phyloP scores from a whole-genome alignment of 2,329 filamentous ascomycete genomes.

The Phialophora expanda region DNA sequence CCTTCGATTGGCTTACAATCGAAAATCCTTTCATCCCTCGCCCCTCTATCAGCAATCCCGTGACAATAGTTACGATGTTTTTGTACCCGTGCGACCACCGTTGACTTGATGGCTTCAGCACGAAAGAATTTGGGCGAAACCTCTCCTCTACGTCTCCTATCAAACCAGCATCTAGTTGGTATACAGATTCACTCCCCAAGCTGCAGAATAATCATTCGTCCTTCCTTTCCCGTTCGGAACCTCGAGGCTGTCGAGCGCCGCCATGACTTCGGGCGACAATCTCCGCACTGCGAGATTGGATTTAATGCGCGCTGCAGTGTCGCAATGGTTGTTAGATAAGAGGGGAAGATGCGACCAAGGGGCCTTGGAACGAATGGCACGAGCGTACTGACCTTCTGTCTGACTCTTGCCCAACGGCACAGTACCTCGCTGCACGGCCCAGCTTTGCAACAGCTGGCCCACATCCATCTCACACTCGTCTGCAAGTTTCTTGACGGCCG shows the following conservation, averaged over 20 bases:
- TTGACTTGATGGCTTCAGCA: too few species aligned
- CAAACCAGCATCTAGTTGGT: conserved; percentile 1
- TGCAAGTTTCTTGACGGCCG: conserved; percentile 63
- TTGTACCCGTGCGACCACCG: too few species aligned
- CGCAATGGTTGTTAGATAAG: background rate
- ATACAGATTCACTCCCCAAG: conserved; percentile 19
- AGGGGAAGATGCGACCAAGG: background rate
- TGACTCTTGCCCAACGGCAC: conserved; percentile 73
- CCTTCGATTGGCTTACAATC: background rate
- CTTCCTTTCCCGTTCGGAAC: conserved; percentile 22
- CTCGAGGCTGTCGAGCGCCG: conserved; percentile 58
- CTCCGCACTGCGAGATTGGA: conserved; percentile 54
- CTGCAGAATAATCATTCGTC: conserved; percentile 17
- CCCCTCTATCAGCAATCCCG: too few species aligned
- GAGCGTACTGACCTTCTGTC: conserved; percentile 46
- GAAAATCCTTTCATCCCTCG: too few species aligned
- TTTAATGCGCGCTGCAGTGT: conserved; percentile 54
- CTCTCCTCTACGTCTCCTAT: background rate
- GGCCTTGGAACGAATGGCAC: background rate
- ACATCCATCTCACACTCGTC: conserved; percentile 63
- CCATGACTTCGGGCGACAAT: conserved; percentile 63
- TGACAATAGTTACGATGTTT: too few species aligned
- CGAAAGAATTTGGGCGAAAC: too few species aligned
- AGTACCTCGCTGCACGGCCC: conserved; percentile 70
- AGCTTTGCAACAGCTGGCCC: conserved; percentile 67